These are phyloP conservation scores for Trichoderma atroviride DNA, from an alignment of 2,329 filamentous ascomycete genomes.

Conservation along the genomic window DNA sequence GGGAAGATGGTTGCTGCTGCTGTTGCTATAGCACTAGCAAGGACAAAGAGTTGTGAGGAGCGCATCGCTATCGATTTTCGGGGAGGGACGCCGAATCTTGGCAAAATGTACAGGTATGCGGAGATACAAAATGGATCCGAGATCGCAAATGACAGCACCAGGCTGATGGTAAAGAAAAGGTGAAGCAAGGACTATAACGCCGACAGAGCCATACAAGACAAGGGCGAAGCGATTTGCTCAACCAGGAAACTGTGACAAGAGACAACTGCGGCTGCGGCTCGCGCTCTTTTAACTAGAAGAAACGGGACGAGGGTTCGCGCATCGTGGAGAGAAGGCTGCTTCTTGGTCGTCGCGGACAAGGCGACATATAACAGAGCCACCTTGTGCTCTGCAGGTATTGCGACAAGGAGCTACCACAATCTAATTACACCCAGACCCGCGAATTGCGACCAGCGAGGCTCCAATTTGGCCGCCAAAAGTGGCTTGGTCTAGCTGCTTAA, in stretches of 20 bases:
- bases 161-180: constrained; percentile 10
- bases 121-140: constrained; percentile 8
- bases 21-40: constrained; percentile 27
- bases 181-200: constrained; percentile 17
- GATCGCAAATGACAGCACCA: constrained; percentile 22
- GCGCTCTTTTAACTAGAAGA: constrained; percentile 13
- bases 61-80: constrained; percentile 29
- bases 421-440: constrained; percentile 25
- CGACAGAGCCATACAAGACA: constrained; percentile 12
- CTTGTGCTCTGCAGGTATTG: constrained; percentile 13
- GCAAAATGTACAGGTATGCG: constrained; percentile 14
- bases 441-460: constrained; percentile 26
- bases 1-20: constrained; percentile 21
- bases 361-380: constrained; percentile 1
- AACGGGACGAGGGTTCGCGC: constrained; percentile 19
- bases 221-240: constrained; percentile 14
- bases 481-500: constrained; percentile 23
- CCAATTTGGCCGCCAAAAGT: constrained; percentile 10
- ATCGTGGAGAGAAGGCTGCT: constrained; percentile 19
- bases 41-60: constrained; percentile 27
- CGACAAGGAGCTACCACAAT: constrained; percentile 25
- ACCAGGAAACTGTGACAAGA: constrained; percentile 2
- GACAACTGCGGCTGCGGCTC: constrained; percentile 9
- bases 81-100: constrained; percentile 10
- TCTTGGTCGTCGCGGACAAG: constrained; percentile 21